These are phyloP conservation scores for Lichtheimia hyalospora DNA, from an alignment of 371 early-diverging fungal genomes.

Conservation along the genomic window DNA sequence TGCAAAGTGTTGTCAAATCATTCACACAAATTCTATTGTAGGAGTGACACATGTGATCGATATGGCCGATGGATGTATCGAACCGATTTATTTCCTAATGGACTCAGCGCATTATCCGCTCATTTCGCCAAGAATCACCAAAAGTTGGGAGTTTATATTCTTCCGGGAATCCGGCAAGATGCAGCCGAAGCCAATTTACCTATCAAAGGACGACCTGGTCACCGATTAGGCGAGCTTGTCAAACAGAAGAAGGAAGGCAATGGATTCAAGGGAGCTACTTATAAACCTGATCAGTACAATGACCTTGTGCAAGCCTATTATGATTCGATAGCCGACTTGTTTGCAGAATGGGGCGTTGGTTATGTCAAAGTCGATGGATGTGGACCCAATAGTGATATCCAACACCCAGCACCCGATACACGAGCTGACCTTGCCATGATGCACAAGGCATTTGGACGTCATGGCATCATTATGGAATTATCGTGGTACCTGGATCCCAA, in stretches of 20 bases:
- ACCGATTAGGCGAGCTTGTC: conserved; percentile 21
- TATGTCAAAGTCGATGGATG: conserved; percentile 47
- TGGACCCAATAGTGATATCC: conserved; percentile 24
- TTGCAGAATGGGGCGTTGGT: conserved; percentile 37
- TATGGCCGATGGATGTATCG: conserved; percentile 42
- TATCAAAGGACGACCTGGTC: conserved; percentile 22
- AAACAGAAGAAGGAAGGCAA: conserved; percentile 33
- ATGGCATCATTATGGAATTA: conserved; percentile 39
- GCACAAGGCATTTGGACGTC: conserved; percentile 27
- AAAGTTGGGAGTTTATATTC: conserved; percentile 40
- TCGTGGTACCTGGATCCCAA: conserved; percentile 43
- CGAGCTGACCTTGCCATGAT: conserved; percentile 34
- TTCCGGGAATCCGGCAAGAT: conserved; percentile 46
- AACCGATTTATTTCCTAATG: conserved; percentile 38
- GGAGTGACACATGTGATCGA: conserved; percentile 40
- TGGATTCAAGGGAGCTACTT: conserved; percentile 40
- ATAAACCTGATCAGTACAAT: conserved; percentile 39
- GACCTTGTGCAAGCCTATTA: conserved; percentile 32
- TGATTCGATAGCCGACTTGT: conserved; percentile 35
- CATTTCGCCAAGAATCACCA: conserved; percentile 36
- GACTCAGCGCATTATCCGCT: conserved; percentile 26
- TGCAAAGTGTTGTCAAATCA: too few relatives aligned
- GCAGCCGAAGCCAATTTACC: conserved; percentile 19
- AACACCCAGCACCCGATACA: conserved; percentile 30
- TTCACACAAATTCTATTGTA: neutral